Percentiles rank a stretch among this genome's conserved stretches.
phyloP scores from a whole-genome alignment of 441 rosid species.

The Mallotus japonicus region DNA sequence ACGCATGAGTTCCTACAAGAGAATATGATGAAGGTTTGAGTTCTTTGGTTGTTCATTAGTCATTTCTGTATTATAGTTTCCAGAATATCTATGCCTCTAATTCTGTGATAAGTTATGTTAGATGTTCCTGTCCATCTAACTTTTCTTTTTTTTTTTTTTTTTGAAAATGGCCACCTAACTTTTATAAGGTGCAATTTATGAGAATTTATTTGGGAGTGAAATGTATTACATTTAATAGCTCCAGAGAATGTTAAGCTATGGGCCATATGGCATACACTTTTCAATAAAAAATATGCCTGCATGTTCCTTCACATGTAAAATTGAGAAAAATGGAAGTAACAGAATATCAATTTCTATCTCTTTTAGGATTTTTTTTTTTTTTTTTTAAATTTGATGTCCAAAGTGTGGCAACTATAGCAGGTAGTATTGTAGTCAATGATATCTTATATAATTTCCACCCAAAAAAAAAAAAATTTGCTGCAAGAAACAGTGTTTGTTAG shows the following conservation, averaged over 20 bases:
- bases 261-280: too few species aligned
- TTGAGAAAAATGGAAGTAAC: neutral
- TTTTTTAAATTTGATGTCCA: neutral
- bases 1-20: conserved; percentile 78
- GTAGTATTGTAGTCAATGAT: neutral
- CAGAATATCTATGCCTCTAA: neutral
- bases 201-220: neutral
- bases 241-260: neutral
- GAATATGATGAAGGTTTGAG: conserved; percentile 70
- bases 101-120: neutral
- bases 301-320: neutral
- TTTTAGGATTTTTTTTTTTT: neutral
- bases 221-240: neutral
- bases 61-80: conserved; percentile 12
- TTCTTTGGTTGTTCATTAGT: conserved; percentile 7
- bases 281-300: too few species aligned
- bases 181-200: conserved; percentile 10
- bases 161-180: too few species aligned
- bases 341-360: neutral
- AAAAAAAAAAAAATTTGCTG: neutral
- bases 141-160: too few species aligned
- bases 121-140: neutral
- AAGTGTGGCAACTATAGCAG: neutral
- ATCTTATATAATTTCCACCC: neutral
- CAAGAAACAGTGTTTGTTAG: neutral